Percentiles rank a stretch among this genome's conserved stretches.
These are phyloP conservation scores for Dioscorea dumetorum DNA, from an alignment of 106 monocot genomes.

Conservation along the genomic window DNA sequence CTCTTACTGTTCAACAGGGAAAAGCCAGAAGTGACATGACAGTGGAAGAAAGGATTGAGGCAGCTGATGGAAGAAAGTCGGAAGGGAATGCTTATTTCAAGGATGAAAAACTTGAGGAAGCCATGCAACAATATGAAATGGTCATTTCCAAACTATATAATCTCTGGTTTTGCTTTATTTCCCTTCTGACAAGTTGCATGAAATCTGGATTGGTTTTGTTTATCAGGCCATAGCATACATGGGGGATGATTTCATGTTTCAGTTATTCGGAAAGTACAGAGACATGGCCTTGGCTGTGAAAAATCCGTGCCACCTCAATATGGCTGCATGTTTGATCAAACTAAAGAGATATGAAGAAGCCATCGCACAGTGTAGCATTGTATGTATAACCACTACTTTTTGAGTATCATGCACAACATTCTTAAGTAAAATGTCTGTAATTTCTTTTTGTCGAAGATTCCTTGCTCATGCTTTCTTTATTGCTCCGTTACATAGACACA, in stretches of 20 bases:
- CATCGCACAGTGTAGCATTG: constrained; percentile 84
- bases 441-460: too few species aligned
- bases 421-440: too few species aligned
- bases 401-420: too few species aligned
- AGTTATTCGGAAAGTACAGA: constrained; percentile 93
- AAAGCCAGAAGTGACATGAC: constrained; percentile 97
- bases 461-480: too few species aligned
- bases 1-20: constrained; percentile 36
- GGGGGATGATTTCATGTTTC: constrained; percentile 99
- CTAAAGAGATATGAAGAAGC: constrained; percentile 81
- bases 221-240: constrained; percentile 93
- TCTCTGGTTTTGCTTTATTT: background rate
- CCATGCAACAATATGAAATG: constrained; percentile 99
- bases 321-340: constrained; percentile 88
- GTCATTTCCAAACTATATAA: constrained; percentile 16
- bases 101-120: constrained; percentile 84
- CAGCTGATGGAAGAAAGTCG: constrained; percentile 79
- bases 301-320: constrained; percentile 95
- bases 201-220: constrained; percentile 1
- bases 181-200: background rate
- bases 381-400: constrained; percentile 20
- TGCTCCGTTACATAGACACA: too few species aligned
- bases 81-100: constrained; percentile 78
- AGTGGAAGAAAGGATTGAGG: constrained; percentile 95
- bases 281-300: constrained; percentile 98